Evolutionary conservation across 1,139 yeast genomes (phyloP), one percentile per base, ranked within the genome.

Genomic region (Oligophagozyma castellii): DNA sequence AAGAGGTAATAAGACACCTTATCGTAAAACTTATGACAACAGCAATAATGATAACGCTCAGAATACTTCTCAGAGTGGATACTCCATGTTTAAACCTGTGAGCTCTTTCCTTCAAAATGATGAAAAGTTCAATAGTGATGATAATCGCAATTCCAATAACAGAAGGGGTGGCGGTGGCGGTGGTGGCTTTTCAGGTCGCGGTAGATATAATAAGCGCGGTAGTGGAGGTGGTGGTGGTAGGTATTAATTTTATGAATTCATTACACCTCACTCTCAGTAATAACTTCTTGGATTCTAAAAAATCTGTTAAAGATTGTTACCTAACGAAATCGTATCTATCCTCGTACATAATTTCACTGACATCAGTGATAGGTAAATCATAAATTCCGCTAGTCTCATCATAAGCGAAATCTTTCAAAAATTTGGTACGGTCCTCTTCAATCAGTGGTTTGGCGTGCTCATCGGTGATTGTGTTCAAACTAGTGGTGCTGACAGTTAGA

Each of bases 291-390:
- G n/a, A n/a, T n/a, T n/a, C n/a, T n/a, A n/a, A n/a, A n/a, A n/a
- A n/a, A n/a, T n/a, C n/a, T n/a, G n/a, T n/a, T n/a, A n/a, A n/a
- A n/a, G n/a, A n/a, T n/a, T n/a, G n/a, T n/a, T n/a, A n/a, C n/a
- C n/a, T n/a, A n/a, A n/a, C n/a, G n/a, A n/a, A n/a, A n/a, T n/a
- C n/a, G n/a, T 22, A 5, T 19, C 18, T 19, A 11, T 26, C 27
- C 12, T 26, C 38, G 41, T 78, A 80, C 16, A 80, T 54, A 0
- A 77, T 72, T 34, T 67, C 65, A 44, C 76, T 74, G 2, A 77
- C 93, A 24, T 70, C 60, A 1, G 70, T 63, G 2, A 79, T 55
- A 1, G 93, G 92, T 29, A 80, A 47, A 49, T 81, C 94, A 71
- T 81, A 67, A 5, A 81, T 86, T 1, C 89, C 93, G 41, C 79